These are phyloP conservation scores for Termitomyces sp. DNA, from an alignment of 768 basidiomycete genomes.

Conservation along the genomic window DNA sequence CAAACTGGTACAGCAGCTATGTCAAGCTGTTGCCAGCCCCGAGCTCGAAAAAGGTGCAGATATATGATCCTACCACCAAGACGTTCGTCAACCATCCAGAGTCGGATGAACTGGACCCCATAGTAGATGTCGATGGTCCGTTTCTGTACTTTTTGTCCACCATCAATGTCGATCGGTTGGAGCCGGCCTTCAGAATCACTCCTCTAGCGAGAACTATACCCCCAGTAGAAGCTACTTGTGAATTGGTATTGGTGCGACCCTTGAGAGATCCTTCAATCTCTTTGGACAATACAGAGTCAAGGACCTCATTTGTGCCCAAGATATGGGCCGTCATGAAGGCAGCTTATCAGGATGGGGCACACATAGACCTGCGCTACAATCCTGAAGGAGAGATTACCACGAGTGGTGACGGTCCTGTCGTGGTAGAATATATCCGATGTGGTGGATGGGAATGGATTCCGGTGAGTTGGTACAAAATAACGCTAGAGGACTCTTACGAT, in stretches of 20 bases:
- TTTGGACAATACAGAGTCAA: constrained; percentile 37
- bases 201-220: constrained; percentile 54
- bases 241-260: constrained; percentile 77
- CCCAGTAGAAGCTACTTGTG: constrained; percentile 48
- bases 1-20: constrained; percentile 62
- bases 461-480: constrained; percentile 30
- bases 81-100: constrained; percentile 43
- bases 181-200: constrained; percentile 75
- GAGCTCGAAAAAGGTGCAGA: constrained; percentile 39
- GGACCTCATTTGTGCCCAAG: constrained; percentile 50
- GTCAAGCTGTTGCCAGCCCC: constrained; percentile 54
- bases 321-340: constrained; percentile 49
- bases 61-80: constrained; percentile 54
- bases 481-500: neutral
- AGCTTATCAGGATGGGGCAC: constrained; percentile 80
- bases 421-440: constrained; percentile 79
- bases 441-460: constrained; percentile 87
- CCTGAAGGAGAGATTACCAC: constrained; percentile 35
- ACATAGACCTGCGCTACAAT: constrained; percentile 59
- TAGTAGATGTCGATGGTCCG: constrained; percentile 63
- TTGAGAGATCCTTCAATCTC: constrained; percentile 47
- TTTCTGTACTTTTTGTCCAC: constrained; percentile 86
- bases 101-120: constrained; percentile 26
- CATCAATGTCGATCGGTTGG: constrained; percentile 82
- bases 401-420: constrained; percentile 43